These are phyloP conservation scores for Stephanocyclus meneghinianus DNA, from an alignment of 352 stramenopile genomes.

Conservation along the genomic window DNA sequence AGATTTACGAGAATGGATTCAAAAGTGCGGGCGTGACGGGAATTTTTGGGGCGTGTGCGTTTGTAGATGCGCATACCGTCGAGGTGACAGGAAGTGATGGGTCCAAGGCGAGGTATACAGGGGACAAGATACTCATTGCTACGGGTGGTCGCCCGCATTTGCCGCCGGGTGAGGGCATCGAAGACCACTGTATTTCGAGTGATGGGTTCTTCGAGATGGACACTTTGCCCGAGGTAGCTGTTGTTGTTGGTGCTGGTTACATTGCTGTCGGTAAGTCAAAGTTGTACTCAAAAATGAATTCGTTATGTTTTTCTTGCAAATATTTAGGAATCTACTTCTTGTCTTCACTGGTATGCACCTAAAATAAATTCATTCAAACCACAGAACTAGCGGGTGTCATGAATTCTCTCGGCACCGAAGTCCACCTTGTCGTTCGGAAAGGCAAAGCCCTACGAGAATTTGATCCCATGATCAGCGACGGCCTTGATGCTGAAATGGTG, in stretches of 20 bases:
- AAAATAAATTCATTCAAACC: background rate
- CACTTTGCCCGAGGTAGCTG: constrained; percentile 88
- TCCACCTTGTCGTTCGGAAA: constrained; percentile 72
- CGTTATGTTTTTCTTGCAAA: background rate
- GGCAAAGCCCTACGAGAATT: constrained; percentile 60
- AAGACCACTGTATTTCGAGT: constrained; percentile 91
- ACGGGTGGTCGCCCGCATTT: constrained; percentile 89
- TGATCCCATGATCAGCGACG: constrained; percentile 58
- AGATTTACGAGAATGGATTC: constrained; percentile 93
- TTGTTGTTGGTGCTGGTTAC: constrained; percentile 92
- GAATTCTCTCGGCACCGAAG: constrained; percentile 89
- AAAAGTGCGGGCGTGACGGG: constrained; percentile 88
- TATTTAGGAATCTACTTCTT: background rate
- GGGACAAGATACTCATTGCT: constrained; percentile 93
- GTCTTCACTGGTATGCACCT: background rate
- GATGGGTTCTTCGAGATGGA: constrained; percentile 98
- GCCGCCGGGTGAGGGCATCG: constrained; percentile 79
- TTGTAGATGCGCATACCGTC: constrained; percentile 82
- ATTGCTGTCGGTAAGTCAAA: constrained; percentile 94
- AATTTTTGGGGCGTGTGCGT: constrained; percentile 87
- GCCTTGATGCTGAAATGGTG: constrained; percentile 75
- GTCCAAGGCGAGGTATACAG: constrained; percentile 39
- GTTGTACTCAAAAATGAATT: constrained; percentile 87
- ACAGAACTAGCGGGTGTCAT: constrained; percentile 92
- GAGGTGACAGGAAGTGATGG: constrained; percentile 32